Base-by-base conservation (phyloP, 2,329 filamentous ascomycete species). In the Diaporthe sp. region DNA sequence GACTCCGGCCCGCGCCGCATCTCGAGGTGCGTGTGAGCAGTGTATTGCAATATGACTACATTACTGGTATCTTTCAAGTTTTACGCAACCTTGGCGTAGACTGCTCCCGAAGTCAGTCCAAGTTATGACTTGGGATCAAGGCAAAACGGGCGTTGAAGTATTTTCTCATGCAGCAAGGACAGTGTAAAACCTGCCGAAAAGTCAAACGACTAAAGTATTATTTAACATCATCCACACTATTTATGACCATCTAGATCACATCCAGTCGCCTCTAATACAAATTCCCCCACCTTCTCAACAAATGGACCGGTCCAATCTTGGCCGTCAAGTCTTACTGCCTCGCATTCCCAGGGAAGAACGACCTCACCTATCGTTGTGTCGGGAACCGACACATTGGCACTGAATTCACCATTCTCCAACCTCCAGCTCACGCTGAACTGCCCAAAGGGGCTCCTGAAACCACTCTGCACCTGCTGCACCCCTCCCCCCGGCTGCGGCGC, bases 401-500 rank as follows among this genome's bases (percentile, higher is more conserved):
- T 68, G 46, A 53, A 68, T 4, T 0, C 10, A 1, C 46, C 46
- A 25, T 9, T 22, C 4, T 12, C 65, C 46, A 68, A 22, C 31
- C 8, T 39, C 65, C 65, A 68, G 65, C 65, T 68, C 31, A 53
- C 65, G 1, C 3, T 10, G 12, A 68, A 68, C 46, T 28, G 31
- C 10, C 65, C 65, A 53, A 68, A 68, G 4, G 65, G 65, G 13
- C 65, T 68, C 65, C 13, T 53, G 2, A 53, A 68, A 19, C 65
- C 65, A 15, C 65, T 53, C 65, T 68, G 65, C 46, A 39, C 65
- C 46, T 53, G 46, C 13, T 15, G 31, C 65, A 68, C 46, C 65
- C 65, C 46, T 2, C 65, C 65, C 4, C 72, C 74, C 46, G 73
- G 65, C 31, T 15, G 61, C 28, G 74, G 74, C 31, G 71, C 71